Conservation (phyloP, 1,284 basidiomycete genomes). For the Melanopsichium pennsylvanicum region DNA sequence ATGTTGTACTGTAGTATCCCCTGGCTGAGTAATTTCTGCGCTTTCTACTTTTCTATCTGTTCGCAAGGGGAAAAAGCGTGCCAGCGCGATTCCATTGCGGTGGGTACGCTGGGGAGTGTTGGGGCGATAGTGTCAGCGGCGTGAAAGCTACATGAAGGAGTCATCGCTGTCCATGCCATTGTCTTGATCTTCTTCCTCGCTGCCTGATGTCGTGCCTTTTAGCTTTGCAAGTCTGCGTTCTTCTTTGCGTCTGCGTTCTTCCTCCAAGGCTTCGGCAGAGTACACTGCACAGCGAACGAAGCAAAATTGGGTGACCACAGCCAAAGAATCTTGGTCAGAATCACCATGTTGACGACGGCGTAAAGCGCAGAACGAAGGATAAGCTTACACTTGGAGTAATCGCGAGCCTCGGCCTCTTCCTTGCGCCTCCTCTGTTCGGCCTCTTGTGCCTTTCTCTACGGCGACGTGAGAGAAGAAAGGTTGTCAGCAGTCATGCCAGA, state of each 20-base stretch:
- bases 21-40: slow-evolving; percentile 7
- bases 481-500: neutral
- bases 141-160: slow-evolving; percentile 54
- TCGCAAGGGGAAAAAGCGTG: no score
- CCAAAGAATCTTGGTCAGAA: no score
- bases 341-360: neutral
- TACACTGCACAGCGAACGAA: slow-evolving; percentile 36
- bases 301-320: no score
- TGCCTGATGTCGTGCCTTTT: slow-evolving; percentile 15
- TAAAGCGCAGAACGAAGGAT: neutral
- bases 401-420: slow-evolving; percentile 68
- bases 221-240: slow-evolving; percentile 39
- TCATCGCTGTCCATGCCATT: slow-evolving; percentile 54
- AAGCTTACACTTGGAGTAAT: slow-evolving; percentile 67
- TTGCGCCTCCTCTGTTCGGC: slow-evolving; percentile 68
- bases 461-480: neutral
- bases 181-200: slow-evolving; percentile 36
- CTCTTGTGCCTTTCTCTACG: slow-evolving; percentile 46
- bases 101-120: no score
- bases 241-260: slow-evolving; percentile 42
- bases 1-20: slow-evolving; percentile 38
- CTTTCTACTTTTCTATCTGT: no score
- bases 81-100: no score
- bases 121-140: no score
- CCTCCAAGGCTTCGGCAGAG: slow-evolving; percentile 57